Evolutionary conservation across 345 rosid genomes (phyloP), one percentile per base, ranked within the genome.

Genomic region (Pistacia atlantica): DNA sequence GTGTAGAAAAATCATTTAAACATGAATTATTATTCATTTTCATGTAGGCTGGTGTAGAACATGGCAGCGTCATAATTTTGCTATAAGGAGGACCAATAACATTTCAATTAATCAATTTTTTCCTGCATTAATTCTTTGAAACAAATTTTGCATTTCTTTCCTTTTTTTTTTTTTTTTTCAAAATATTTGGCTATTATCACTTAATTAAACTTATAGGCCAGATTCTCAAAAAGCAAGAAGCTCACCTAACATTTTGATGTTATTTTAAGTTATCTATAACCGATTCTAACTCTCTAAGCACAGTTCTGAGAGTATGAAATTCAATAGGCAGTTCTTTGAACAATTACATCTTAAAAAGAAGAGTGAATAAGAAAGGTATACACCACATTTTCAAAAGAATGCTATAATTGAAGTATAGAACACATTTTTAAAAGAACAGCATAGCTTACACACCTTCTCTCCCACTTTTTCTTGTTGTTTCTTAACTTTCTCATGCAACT

Each of bases 391-490:
- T 31, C 33, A 1, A 31, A 31, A 31, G 33, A 31, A 31, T 31
- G 33, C 33, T 31, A 31, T 31, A 31, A 31, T 1, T 31, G 33
- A 31, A 31, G 33, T 31, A 31, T 31, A 31, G 2, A 31, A 2
- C 33, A 31, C 33, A 31, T 31, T 31, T 31, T 31, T 31, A 31
- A 31, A 31, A 7, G 17, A 52, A 20, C 2, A 58, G 56, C 75
- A 58, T 73, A 11, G 11, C 11, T 42, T 20, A 20, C 56, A 58
- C 73, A 85, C 83, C 75, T 82, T 73, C 60, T 77, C 63, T n/a
- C 80, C 69, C 17, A 90, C 92, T 80, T 81, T 86, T 67, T 90
- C 94, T 77, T 87, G 92, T 31, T 91, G 92, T 79, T 87, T 82
- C 83, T 89, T 91, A 65, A 91, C 92, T 80, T 87, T 89, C 81